phyloP scores from a whole-genome alignment of 2,329 filamentous ascomycete genomes.

The Trichoderma sp. region DNA sequence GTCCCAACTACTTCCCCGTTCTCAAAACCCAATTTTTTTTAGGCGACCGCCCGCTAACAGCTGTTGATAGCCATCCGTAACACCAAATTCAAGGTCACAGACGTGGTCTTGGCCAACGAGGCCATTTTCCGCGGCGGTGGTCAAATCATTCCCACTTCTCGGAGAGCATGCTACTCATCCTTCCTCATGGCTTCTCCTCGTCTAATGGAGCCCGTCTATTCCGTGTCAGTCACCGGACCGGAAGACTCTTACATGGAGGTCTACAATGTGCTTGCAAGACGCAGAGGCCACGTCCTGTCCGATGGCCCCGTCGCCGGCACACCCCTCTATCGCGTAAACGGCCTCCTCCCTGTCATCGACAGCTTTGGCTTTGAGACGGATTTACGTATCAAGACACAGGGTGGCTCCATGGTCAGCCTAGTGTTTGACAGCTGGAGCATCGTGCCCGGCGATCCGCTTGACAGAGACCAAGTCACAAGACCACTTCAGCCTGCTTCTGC shows the following conservation, averaged over 20 bases:
- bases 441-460: constrained; percentile 92
- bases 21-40: no score
- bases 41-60: constrained; percentile 30
- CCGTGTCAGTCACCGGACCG: constrained; percentile 88
- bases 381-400: constrained; percentile 92
- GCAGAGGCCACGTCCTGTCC: constrained; percentile 89
- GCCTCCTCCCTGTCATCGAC: constrained; percentile 93
- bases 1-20: constrained; percentile 39
- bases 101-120: constrained; percentile 81
- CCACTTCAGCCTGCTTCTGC: constrained; percentile 85
- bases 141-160: constrained; percentile 94
- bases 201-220: constrained; percentile 95
- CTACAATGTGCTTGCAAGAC: constrained; percentile 87
- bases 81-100: constrained; percentile 94
- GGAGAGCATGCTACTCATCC: constrained; percentile 89
- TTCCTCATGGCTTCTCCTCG: constrained; percentile 97
- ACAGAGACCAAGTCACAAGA: constrained; percentile 77
- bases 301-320: constrained; percentile 94
- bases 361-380: constrained; percentile 98
- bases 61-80: constrained; percentile 80
- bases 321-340: constrained; percentile 87
- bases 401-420: constrained; percentile 83
- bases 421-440: constrained; percentile 97
- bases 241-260: constrained; percentile 85
- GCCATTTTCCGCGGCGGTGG: constrained; percentile 94